phyloP scores from a whole-genome alignment of 2,329 filamentous ascomycete species.

The Penicillium brasilianum region DNA sequence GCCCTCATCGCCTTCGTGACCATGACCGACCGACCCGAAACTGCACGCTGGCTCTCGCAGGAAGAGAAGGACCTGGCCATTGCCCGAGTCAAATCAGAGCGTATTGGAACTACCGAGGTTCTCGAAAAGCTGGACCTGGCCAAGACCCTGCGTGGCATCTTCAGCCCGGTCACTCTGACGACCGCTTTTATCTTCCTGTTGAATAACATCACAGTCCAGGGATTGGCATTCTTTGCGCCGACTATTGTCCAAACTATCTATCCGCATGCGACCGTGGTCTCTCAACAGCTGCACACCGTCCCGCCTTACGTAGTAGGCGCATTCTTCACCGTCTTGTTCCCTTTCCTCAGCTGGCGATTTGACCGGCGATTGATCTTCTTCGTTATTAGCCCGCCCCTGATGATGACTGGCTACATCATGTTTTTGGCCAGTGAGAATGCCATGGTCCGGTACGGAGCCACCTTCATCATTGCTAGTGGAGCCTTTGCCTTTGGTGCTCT shows the following conservation, averaged over 20 bases:
- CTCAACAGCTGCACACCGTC: slow-evolving; percentile 72
- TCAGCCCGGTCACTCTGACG: slow-evolving; percentile 65
- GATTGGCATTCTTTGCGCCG: slow-evolving; percentile 71
- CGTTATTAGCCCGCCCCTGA: slow-evolving; percentile 63
- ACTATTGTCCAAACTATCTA: slow-evolving; percentile 75
- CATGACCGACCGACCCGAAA: slow-evolving; percentile 71
- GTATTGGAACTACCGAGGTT: slow-evolving; percentile 65
- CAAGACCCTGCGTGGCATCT: slow-evolving; percentile 67
- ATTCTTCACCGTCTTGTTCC: slow-evolving; percentile 68
- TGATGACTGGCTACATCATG: slow-evolving; percentile 73
- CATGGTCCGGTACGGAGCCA: slow-evolving; percentile 68
- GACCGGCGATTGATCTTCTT: slow-evolving; percentile 67
- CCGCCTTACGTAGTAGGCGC: slow-evolving; percentile 72
- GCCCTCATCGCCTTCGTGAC: slow-evolving; percentile 67
- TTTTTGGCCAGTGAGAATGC: slow-evolving; percentile 64
- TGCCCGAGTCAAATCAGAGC: slow-evolving; percentile 71
- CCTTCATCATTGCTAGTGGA: slow-evolving; percentile 70
- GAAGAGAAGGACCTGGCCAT: slow-evolving; percentile 71
- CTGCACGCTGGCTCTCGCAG: slow-evolving; percentile 67
- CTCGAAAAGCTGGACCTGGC: slow-evolving; percentile 66
- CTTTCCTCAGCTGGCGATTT: slow-evolving; percentile 64
- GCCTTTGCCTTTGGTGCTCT: slow-evolving; percentile 69
- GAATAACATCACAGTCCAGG: slow-evolving; percentile 73
- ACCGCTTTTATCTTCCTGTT: slow-evolving; percentile 66
- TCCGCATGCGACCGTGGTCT: slow-evolving; percentile 60